Conservation (phyloP, 1,284 basidiomycete species). For the Cutaneotrichosporon spelunceum region DNA sequence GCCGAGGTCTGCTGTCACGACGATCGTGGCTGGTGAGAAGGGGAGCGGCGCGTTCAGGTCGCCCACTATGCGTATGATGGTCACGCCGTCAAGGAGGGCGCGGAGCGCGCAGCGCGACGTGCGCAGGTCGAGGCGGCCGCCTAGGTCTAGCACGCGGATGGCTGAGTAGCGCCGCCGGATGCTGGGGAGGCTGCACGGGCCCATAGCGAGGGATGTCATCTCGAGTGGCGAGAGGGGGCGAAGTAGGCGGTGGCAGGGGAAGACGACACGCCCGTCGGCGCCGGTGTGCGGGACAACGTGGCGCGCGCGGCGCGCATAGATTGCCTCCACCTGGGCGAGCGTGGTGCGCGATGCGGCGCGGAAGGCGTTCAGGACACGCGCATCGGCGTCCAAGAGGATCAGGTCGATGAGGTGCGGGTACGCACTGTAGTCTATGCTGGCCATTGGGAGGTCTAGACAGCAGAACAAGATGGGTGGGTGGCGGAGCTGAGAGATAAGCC, state of each 20-base stretch:
- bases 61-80: neutral
- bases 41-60: neutral
- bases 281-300: neutral
- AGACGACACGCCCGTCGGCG: neutral
- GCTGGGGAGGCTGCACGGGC: neutral
- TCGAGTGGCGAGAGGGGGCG: neutral
- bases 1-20: neutral
- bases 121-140: neutral
- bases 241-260: neutral
- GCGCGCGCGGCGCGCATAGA: neutral
- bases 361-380: neutral
- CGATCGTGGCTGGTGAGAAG: neutral
- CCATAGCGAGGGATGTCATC: neutral
- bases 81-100: neutral
- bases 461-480: neutral
- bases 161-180: neutral
- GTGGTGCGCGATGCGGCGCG: neutral
- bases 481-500: too few relatives aligned
- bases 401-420: slow-evolving; percentile 9
- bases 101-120: neutral
- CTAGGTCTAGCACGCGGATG: neutral
- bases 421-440: neutral
- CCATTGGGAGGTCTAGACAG: neutral
- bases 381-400: neutral
- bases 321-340: neutral